These are phyloP conservation scores for Kazachstania taianensis DNA, from an alignment of 805 yeast genomes.

Conservation along the genomic window DNA sequence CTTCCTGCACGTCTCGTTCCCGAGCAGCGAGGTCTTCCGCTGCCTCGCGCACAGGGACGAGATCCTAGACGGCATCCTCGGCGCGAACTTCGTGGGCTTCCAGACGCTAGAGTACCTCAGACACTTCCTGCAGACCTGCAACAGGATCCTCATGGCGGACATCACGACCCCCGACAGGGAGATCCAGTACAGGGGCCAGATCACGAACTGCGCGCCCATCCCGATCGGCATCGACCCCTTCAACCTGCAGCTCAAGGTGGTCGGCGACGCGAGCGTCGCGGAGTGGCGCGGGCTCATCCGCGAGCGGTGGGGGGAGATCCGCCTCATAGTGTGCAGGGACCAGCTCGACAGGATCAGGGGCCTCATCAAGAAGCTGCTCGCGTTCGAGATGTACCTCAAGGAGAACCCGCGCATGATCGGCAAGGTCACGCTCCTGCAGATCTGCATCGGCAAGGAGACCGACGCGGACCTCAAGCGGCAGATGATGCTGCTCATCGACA, in stretches of 20 bases:
- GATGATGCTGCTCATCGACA: slow-evolving; percentile 62
- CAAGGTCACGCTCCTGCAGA: slow-evolving; percentile 68
- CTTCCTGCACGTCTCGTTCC: slow-evolving; percentile 88
- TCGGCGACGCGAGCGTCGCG: slow-evolving; percentile 39
- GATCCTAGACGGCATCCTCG: slow-evolving; percentile 72
- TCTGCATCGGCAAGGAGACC: slow-evolving; percentile 51
- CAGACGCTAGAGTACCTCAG: slow-evolving; percentile 89
- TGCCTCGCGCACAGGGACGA: slow-evolving; percentile 81
- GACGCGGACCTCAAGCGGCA: slow-evolving; percentile 64
- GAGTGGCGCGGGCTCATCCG: slow-evolving; percentile 63
- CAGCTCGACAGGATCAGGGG: slow-evolving; percentile 84
- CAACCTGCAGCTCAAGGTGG: slow-evolving; percentile 38
- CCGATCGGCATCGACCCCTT: slow-evolving; percentile 80
- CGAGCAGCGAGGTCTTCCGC: slow-evolving; percentile 88
- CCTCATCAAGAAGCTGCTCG: slow-evolving; percentile 72
- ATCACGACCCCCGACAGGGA: slow-evolving; percentile 40
- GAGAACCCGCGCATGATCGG: slow-evolving; percentile 63
- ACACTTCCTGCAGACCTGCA: slow-evolving; percentile 87
- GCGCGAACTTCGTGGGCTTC: slow-evolving; percentile 80
- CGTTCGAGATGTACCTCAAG: slow-evolving; percentile 69
- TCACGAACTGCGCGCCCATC: slow-evolving; percentile 44
- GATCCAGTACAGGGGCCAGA: slow-evolving; percentile 47
- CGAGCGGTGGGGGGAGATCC: slow-evolving; percentile 64
- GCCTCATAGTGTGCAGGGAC: slow-evolving; percentile 76
- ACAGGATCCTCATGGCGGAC: slow-evolving; percentile 74